Conservation (phyloP, 176 grass and related monocot species). For the Panicum miliaceum region DNA sequence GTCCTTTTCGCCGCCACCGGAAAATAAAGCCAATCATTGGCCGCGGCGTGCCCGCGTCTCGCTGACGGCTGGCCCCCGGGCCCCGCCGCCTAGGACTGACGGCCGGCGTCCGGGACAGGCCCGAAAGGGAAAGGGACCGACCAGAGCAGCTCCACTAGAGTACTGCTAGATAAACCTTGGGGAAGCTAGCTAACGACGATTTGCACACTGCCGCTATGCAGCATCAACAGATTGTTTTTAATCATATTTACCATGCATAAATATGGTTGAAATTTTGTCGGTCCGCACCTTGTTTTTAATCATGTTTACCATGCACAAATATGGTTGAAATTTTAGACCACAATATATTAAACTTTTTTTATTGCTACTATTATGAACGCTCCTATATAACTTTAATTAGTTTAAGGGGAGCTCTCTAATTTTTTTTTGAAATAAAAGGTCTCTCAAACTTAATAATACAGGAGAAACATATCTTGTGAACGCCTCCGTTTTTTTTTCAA, state of each 20-base stretch:
- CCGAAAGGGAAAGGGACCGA: not conserved
- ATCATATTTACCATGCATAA: too few relatives aligned
- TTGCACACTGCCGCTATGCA: not conserved
- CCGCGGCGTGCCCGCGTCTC: slow-evolving; percentile 22
- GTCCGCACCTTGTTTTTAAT: not conserved
- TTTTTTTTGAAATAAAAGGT: too few relatives aligned
- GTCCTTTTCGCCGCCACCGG: not conserved
- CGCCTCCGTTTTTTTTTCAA: too few relatives aligned
- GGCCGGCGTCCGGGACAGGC: not conserved
- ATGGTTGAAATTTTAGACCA: too few relatives aligned
- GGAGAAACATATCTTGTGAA: too few relatives aligned
- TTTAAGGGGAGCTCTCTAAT: too few relatives aligned
- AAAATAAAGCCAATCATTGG: slow-evolving; percentile 41
- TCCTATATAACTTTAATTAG: too few relatives aligned
- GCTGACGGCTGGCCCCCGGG: not conserved
- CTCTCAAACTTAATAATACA: too few relatives aligned
- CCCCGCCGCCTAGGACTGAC: not conserved
- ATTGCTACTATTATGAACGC: too few relatives aligned
- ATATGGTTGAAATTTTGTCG: not conserved
- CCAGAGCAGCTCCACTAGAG: not conserved
- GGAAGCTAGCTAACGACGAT: not conserved
- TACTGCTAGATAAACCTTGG: not conserved
- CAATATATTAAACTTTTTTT: too few relatives aligned
- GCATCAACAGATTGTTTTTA: not conserved
- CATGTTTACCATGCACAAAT: too few relatives aligned